Percentiles rank a stretch among this genome's conserved stretches.
These are phyloP conservation scores for Cryptococcus jaspeensis DNA, from an alignment of 1,284 basidiomycete species.

Conservation along the genomic window DNA sequence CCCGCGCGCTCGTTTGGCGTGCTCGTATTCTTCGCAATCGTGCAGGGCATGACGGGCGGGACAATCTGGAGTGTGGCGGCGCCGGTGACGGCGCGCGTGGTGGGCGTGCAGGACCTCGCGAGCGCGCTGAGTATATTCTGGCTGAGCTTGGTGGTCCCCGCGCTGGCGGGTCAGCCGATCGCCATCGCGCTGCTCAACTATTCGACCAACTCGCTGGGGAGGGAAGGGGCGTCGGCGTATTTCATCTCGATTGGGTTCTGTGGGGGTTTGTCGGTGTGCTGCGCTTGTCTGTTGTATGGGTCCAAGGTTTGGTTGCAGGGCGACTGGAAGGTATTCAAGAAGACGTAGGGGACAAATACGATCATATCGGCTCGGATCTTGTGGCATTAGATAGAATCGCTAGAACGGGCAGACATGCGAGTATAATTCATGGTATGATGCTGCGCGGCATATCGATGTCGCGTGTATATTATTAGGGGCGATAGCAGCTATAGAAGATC, in stretches of 20 bases:
- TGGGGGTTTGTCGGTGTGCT: slow-evolving; percentile 42
- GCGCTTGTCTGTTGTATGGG: slow-evolving; percentile 36
- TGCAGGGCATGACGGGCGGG: slow-evolving; percentile 50
- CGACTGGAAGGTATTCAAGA: slow-evolving; percentile 35
- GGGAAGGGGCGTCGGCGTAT: slow-evolving; percentile 42
- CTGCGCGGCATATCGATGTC: neutral
- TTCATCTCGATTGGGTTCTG: slow-evolving; percentile 50
- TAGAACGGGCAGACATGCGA: no score
- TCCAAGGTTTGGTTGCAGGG: slow-evolving; percentile 49
- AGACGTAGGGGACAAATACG: slow-evolving; percentile 10
- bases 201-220: slow-evolving; percentile 33
- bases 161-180: slow-evolving; percentile 49
- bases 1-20: slow-evolving; percentile 48
- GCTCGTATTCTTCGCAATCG: slow-evolving; percentile 50
- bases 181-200: slow-evolving; percentile 50
- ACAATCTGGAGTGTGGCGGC: slow-evolving; percentile 50
- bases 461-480: neutral
- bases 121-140: slow-evolving; percentile 52
- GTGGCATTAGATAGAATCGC: no score
- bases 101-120: slow-evolving; percentile 51
- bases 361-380: no score
- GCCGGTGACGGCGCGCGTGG: slow-evolving; percentile 46
- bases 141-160: slow-evolving; percentile 44
- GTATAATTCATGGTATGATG: neutral
- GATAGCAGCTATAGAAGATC: neutral